Base-by-base conservation (phyloP, 441 rosid genomes). In the Croton setiger region DNA sequence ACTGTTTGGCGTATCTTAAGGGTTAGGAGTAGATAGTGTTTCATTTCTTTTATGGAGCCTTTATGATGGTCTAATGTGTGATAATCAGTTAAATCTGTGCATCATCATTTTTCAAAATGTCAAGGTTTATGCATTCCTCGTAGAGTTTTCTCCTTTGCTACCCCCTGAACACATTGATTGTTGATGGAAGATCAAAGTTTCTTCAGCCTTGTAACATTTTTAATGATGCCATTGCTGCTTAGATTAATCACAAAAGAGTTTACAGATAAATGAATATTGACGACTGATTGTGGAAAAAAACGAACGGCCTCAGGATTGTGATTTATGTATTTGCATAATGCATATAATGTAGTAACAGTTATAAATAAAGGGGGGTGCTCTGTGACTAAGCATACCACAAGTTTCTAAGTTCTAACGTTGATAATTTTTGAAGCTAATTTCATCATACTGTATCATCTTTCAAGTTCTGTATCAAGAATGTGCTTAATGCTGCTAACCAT, bases 361-460 rank as follows among this genome's bases (percentile, higher is more conserved):
- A 66, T 31, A 52, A 52, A 14, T 18, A 7, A 12, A 52, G 35
- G 4, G 45, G 13, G 60, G 21, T 15, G 23, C 18, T 53, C 36
- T 65, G 37, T 52, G 49, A 23, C 52, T 37, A 66, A 53, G 71
- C 64, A 44, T 48, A 20, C 13, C 3, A n/a, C 60, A 36, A 21
- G 39, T 68, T 68, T 59, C 56, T 47, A 18, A 58, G 58, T 68
- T 59, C 56, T 47, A 18, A 68, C 6, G 7, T 44, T 43, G 27
- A 13, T 41, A 15, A 14, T 65, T 5, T 35, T 64, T 44, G 14
- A 33, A 65, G 35, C 7, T 54, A 18, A 7, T 49, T 51, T 33
- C 15, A n/a, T 31, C 10, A 10, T 13, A 7, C 52, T 4, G 12
- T 65, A 37, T 35, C 7, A 12, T 43, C 18, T 65, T 15, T 60